A percentile compares a stretch with the other conserved stretches of the same genome.
phyloP scores from a whole-genome alignment of 768 basidiomycete genomes.

The Trametes cubensis region DNA sequence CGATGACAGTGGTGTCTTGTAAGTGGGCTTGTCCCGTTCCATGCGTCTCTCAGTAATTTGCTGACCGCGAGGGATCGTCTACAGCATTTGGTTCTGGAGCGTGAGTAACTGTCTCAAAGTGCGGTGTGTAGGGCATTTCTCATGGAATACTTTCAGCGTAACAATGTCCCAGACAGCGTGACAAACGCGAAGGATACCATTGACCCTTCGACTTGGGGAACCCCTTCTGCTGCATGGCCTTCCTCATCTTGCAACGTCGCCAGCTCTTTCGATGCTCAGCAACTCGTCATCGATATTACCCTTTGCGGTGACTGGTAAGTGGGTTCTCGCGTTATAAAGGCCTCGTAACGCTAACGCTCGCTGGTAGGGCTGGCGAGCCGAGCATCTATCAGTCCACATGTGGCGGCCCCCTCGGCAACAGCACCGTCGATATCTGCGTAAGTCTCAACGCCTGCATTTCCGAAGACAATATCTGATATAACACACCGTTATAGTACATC shows the following conservation, averaged over 20 bases:
- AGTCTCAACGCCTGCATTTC: background rate
- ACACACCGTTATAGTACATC: conserved; percentile 37
- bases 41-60: conserved; percentile 49
- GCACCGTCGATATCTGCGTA: conserved; percentile 39
- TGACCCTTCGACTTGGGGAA: conserved; percentile 45
- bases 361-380: conserved; percentile 51
- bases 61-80: conserved; percentile 18
- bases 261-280: conserved; percentile 48
- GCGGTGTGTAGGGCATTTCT: background rate
- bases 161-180: conserved; percentile 29
- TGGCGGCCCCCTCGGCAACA: conserved; percentile 34
- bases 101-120: conserved; percentile 31
- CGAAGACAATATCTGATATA: background rate
- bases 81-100: conserved; percentile 53
- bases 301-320: conserved; percentile 55
- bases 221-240: conserved; percentile 47
- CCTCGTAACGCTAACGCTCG: too few species aligned
- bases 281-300: conserved; percentile 56
- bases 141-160: conserved; percentile 33
- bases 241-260: conserved; percentile 45
- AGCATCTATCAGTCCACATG: conserved; percentile 48
- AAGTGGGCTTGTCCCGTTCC: conserved; percentile 20
- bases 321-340: too few species aligned
- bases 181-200: conserved; percentile 36
- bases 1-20: conserved; percentile 55